A percentile compares a stretch with the other conserved stretches of the same genome.
These are phyloP conservation scores for Myotisia sp. DNA, from an alignment of 2,329 filamentous ascomycete genomes.

Conservation along the genomic window DNA sequence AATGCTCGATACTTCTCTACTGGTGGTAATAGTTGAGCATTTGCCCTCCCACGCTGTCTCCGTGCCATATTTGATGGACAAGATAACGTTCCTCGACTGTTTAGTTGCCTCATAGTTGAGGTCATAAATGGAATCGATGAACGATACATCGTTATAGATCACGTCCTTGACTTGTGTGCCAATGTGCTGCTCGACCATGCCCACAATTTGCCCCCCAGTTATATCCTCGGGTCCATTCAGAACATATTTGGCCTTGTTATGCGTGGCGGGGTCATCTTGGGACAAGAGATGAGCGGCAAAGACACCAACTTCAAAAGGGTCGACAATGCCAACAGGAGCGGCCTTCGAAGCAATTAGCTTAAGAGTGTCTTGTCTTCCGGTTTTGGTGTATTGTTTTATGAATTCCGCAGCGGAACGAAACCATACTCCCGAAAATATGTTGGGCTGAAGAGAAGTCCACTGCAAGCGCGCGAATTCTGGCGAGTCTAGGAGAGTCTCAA, in stretches of 20 bases:
- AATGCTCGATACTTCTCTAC: too few species aligned
- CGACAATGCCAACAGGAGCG: conserved; percentile 20
- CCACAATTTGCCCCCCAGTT: conserved; percentile 23
- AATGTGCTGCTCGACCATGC: conserved; percentile 24
- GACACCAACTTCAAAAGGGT: conserved; percentile 23
- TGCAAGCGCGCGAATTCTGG: conserved; percentile 23
- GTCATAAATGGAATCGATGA: conserved; percentile 17
- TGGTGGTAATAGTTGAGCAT: too few species aligned
- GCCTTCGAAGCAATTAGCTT: conserved; percentile 18
- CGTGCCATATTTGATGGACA: conserved; percentile 16
- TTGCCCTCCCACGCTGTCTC: conserved; percentile 22
- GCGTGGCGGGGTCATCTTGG: conserved; percentile 16
- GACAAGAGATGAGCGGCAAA: conserved; percentile 25
- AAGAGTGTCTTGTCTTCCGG: conserved; percentile 20
- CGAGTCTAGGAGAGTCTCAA: conserved; percentile 26
- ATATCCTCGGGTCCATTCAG: conserved; percentile 30
- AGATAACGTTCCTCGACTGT: conserved; percentile 19
- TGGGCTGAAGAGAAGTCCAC: conserved; percentile 31
- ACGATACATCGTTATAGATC: conserved; percentile 19
- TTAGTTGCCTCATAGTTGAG: conserved; percentile 5
- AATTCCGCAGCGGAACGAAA: conserved; percentile 17
- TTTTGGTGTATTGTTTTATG: conserved; percentile 23
- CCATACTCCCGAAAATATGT: conserved; percentile 18
- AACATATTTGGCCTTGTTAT: conserved; percentile 25
- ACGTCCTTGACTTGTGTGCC: conserved; percentile 18